Evolutionary conservation across 768 basidiomycete species (phyloP).

Genomic region (Amanita pseudoporphyria): DNA sequence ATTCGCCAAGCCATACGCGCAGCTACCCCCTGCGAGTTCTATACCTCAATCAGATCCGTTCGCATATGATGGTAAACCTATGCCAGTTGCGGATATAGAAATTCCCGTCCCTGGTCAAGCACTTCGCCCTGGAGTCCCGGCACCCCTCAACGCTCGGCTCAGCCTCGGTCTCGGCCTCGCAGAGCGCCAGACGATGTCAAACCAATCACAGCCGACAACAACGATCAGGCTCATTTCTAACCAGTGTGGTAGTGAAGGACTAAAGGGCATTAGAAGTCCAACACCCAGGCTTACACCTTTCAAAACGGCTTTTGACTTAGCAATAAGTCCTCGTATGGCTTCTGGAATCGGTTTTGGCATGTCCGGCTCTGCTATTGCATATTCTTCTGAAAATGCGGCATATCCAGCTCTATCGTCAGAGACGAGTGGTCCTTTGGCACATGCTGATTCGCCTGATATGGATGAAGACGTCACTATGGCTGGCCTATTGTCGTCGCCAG

Average conservation of each 20-base stretch:
- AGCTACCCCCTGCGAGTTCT: neutral
- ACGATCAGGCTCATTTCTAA: slow-evolving; percentile 42
- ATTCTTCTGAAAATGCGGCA: slow-evolving; percentile 21
- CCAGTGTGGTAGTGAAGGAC: neutral
- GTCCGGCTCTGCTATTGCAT: slow-evolving; percentile 16
- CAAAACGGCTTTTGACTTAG: slow-evolving; percentile 58
- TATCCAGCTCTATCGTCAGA: slow-evolving; percentile 30
- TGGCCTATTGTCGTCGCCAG: slow-evolving; percentile 16
- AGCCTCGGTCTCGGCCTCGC: slow-evolving; percentile 39
- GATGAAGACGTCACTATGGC: slow-evolving; percentile 25
- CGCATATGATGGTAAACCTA: slow-evolving; percentile 19
- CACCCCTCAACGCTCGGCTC: slow-evolving; percentile 48
- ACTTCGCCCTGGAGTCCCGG: slow-evolving; percentile 49
- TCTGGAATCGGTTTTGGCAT: slow-evolving; percentile 16
- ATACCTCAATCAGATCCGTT: slow-evolving; percentile 33
- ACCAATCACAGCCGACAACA: slow-evolving; percentile 33
- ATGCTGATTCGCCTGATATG: slow-evolving; percentile 5
- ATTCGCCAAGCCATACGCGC: slow-evolving; percentile 18
- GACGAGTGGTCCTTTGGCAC: neutral
- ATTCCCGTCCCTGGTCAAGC: slow-evolving; percentile 53
- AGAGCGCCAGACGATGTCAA: slow-evolving; percentile 31
- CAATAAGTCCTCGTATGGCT: slow-evolving; percentile 36
- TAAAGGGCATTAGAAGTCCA: slow-evolving; percentile 8
- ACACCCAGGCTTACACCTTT: slow-evolving; percentile 64
- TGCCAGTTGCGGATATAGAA: slow-evolving; percentile 15